phyloP scores from a whole-genome alignment of 192 early-diverging fungal genomes.

The Coemansia sp. region DNA sequence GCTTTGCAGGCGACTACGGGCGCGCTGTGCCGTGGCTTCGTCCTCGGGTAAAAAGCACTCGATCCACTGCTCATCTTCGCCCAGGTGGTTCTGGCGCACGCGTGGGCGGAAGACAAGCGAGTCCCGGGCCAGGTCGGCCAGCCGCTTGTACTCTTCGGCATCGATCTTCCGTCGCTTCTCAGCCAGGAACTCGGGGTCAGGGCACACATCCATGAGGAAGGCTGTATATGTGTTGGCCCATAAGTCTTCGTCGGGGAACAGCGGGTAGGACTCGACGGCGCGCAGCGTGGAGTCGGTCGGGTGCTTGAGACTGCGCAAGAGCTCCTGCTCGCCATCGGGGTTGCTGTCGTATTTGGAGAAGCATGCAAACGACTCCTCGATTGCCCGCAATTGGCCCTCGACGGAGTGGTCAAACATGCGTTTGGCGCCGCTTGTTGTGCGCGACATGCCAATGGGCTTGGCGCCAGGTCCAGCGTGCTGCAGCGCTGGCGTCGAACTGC shows the following conservation, averaged over 20 bases:
- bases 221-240: constrained; percentile 50
- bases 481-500: constrained; percentile 5
- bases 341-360: constrained; percentile 28
- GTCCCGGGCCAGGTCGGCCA: constrained; percentile 34
- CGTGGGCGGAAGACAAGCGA: constrained; percentile 47
- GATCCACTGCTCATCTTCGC: constrained; percentile 49
- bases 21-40: constrained; percentile 19
- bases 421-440: constrained; percentile 16
- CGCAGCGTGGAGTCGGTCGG: constrained; percentile 46
- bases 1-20: constrained; percentile 14
- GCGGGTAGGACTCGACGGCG: constrained; percentile 41
- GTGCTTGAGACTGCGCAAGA: constrained; percentile 38
- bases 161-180: neutral
- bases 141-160: constrained; percentile 12
- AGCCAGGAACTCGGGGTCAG: constrained; percentile 34
- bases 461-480: neutral
- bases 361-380: constrained; percentile 45
- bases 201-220: constrained; percentile 39
- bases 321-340: constrained; percentile 26
- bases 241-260: constrained; percentile 39
- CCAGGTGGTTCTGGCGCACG: constrained; percentile 30
- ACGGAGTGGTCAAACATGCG: constrained; percentile 47
- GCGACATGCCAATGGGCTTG: constrained; percentile 3
- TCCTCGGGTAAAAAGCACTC: constrained; percentile 45
- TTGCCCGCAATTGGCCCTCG: constrained; percentile 48